A percentile compares a stretch with the other conserved stretches of the same genome.
These are phyloP conservation scores for Podaxis pistillaris DNA, from an alignment of 768 basidiomycete genomes.

Conservation along the genomic window DNA sequence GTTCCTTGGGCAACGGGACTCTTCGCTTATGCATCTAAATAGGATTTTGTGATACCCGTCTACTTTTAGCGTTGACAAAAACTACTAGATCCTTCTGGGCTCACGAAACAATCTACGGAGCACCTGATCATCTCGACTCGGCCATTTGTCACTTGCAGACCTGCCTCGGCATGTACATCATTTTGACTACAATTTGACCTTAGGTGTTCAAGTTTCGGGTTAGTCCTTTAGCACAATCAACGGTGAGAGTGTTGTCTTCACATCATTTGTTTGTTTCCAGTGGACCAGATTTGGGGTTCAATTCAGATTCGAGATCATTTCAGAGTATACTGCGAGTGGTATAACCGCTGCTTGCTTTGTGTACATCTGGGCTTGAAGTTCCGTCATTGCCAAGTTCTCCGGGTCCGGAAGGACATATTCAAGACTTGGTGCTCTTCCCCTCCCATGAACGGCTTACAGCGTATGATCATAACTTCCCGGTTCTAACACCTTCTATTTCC, in stretches of 20 bases:
- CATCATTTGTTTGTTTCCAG: background rate
- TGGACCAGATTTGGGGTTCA: background rate
- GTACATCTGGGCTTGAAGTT: conserved; percentile 32
- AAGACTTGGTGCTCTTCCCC: conserved; percentile 38
- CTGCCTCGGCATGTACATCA: conserved; percentile 29
- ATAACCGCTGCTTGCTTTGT: conserved; percentile 26
- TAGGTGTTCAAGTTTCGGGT: conserved; percentile 30
- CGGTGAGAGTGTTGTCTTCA: conserved; percentile 17
- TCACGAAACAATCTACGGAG: conserved; percentile 24
- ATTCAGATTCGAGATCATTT: conserved; percentile 19
- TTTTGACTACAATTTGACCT: conserved; percentile 30
- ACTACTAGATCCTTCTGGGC: conserved; percentile 22
- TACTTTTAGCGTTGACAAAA: background rate
- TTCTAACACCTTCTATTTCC: conserved; percentile 55
- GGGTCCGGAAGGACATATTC: conserved; percentile 26
- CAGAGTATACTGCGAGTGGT: conserved; percentile 20
- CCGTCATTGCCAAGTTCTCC: conserved; percentile 32
- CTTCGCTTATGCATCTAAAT: background rate
- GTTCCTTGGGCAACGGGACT: background rate
- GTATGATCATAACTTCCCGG: no score
- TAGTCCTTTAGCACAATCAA: conserved; percentile 31
- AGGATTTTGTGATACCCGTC: background rate
- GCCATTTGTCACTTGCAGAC: conserved; percentile 27
- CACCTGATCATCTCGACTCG: conserved; percentile 21
- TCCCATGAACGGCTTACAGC: no score